Percentiles rank a stretch among this genome's conserved stretches.
Evolutionary conservation across 2,329 filamentous ascomycete genomes (phyloP).

Genomic region (Pseudopithomyces chartarum): DNA sequence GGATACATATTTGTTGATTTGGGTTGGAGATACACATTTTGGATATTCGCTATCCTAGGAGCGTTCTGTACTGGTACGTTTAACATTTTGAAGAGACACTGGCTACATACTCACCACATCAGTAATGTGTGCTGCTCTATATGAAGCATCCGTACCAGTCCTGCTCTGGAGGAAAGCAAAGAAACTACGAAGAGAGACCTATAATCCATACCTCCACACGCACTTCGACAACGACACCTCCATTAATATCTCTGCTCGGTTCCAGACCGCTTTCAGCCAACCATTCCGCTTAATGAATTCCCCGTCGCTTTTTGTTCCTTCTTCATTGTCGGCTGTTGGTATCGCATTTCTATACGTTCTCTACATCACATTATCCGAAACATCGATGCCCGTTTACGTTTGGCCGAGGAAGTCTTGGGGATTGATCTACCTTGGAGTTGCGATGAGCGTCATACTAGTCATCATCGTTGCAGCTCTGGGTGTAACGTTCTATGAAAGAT

Average conservation of each 20-base stretch:
- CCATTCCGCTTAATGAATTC: constrained; percentile 61
- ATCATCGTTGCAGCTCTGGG: constrained; percentile 25
- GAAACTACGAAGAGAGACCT: constrained; percentile 55
- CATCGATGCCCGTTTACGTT: constrained; percentile 19
- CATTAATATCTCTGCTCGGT: not conserved
- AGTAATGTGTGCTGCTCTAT: constrained; percentile 30
- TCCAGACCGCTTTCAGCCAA: constrained; percentile 49
- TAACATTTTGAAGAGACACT: not conserved
- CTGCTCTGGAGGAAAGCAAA: constrained; percentile 41
- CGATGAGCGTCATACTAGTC: constrained; percentile 60
- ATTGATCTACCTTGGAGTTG: constrained; percentile 5
- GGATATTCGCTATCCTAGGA: constrained; percentile 12
- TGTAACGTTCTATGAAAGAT: constrained; percentile 31
- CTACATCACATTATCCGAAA: constrained; percentile 21
- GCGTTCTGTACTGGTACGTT: constrained; percentile 17
- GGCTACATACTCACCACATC: not conserved
- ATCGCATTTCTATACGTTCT: constrained; percentile 41
- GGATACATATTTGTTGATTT: constrained; percentile 13
- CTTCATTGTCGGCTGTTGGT: constrained; percentile 22
- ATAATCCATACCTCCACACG: constrained; percentile 66
- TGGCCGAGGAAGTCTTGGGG: constrained; percentile 11
- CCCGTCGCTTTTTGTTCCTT: constrained; percentile 53
- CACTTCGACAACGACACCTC: constrained; percentile 19
- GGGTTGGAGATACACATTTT: constrained; percentile 22
- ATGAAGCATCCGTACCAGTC: constrained; percentile 51